These are phyloP conservation scores for Guillardia theta DNA, from an alignment of 78 protist genomes.

Conservation along the genomic window DNA sequence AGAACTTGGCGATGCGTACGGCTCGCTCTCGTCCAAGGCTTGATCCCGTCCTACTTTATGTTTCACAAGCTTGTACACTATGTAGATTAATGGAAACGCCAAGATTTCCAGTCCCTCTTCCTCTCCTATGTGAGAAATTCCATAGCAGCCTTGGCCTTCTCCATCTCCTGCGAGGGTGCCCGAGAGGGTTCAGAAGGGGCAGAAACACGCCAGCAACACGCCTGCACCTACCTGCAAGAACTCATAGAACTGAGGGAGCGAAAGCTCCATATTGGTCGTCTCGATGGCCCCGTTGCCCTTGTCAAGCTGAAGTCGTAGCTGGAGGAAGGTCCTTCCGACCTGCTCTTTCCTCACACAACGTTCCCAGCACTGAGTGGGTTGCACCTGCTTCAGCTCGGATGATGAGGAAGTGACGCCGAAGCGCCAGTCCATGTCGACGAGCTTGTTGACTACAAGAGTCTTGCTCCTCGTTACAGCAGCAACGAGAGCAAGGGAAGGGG, in stretches of 20 bases:
- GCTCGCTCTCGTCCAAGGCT: too few species aligned
- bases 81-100: too few species aligned
- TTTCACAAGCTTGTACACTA: too few species aligned
- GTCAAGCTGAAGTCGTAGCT: background rate
- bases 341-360: too few species aligned
- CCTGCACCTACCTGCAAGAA: background rate
- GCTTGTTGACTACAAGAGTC: background rate
- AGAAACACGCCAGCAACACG: background rate
- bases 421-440: constrained; percentile 10
- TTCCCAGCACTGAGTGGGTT: too few species aligned
- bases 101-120: too few species aligned
- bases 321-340: background rate
- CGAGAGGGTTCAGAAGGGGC: too few species aligned
- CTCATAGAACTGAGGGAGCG: constrained; percentile 4
- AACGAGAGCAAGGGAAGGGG: too few species aligned
- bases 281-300: background rate
- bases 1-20: too few species aligned
- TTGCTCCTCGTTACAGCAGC: too few species aligned
- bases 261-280: background rate
- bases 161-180: background rate
- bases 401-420: background rate
- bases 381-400: background rate
- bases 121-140: background rate
- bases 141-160: background rate
- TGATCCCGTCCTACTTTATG: too few species aligned